Conservation (phyloP, 495 filamentous ascomycete genomes). For the Aspergillus saccharolyticus region DNA sequence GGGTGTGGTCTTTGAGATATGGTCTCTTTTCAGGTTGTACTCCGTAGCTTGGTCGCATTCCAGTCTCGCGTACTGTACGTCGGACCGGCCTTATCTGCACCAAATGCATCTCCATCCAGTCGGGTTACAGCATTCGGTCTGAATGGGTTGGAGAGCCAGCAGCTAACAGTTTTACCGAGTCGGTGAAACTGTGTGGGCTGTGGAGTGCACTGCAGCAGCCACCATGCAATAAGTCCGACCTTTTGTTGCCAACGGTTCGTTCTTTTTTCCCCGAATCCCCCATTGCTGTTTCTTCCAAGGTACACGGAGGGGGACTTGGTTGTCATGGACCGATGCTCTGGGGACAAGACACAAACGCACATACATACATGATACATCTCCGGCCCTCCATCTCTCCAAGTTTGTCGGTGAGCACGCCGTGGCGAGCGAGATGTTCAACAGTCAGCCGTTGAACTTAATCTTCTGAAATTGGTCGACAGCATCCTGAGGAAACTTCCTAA, state of each 20-base stretch:
- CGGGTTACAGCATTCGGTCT: neutral
- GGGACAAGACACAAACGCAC: neutral
- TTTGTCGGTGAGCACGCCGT: slow-evolving; percentile 2
- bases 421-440: neutral
- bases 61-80: neutral
- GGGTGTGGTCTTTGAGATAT: neutral
- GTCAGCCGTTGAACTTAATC: slow-evolving; percentile 6
- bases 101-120: neutral
- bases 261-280: neutral
- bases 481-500: neutral
- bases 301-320: neutral
- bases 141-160: neutral
- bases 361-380: neutral
- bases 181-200: neutral
- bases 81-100: neutral
- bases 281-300: neutral
- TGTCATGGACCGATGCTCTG: neutral
- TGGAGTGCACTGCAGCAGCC: slow-evolving; percentile 1
- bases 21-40: neutral
- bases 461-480: neutral
- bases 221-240: slow-evolving; percentile 3
- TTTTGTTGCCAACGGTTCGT: neutral
- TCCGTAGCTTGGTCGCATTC: neutral
- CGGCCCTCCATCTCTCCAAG: neutral
- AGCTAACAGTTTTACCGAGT: neutral